Evolutionary conservation across 495 filamentous ascomycete species (phyloP), one percentile per base, ranked within the genome.

Genomic region (Talaromyces proteolyticus): DNA sequence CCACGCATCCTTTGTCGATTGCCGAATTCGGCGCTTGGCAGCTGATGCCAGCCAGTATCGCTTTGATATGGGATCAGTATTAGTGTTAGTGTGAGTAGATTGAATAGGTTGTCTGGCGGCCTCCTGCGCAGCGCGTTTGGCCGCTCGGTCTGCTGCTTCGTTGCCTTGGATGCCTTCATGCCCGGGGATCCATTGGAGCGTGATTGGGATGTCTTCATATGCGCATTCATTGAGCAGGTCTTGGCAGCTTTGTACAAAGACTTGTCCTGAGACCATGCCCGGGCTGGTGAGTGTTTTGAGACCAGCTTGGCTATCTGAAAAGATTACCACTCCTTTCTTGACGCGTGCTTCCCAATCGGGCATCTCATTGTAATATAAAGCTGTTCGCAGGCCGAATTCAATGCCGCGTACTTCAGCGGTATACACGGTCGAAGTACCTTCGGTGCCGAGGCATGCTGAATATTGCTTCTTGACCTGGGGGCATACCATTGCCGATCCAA

Each of bases 71-170:
- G n/a, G n/a, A n/a, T n/a, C n/a, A n/a, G n/a, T n/a, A n/a, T n/a
- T n/a, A n/a, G n/a, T n/a, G n/a, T n/a, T n/a, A n/a, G n/a, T n/a
- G n/a, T n/a, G n/a, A n/a, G n/a, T n/a, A n/a, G n/a, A n/a, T n/a
- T n/a, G n/a, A n/a, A n/a, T n/a, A n/a, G n/a, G n/a, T 14, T 34
- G 29, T 14, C 42, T 24, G 1, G 42, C 20, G n/a, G 17, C 45
- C 5, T 4, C 45, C 23, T 26, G 14, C 1, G 45, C 29, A 1
- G 45, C 23, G 8, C 25, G 21, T 37, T 56, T 56, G 24, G 45
- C 54, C n/a, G 50, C 50, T 40, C 34, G 36, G 50, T 56, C 54
- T 21, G 54, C 54, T 38, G 43, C 19, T 29, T 53, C 54, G 37
- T 56, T 56, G 25, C 54, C 54, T 29, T 40, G 42, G 22, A 49